Conservation (phyloP, 257 asterid species). For the Lantana camara region DNA sequence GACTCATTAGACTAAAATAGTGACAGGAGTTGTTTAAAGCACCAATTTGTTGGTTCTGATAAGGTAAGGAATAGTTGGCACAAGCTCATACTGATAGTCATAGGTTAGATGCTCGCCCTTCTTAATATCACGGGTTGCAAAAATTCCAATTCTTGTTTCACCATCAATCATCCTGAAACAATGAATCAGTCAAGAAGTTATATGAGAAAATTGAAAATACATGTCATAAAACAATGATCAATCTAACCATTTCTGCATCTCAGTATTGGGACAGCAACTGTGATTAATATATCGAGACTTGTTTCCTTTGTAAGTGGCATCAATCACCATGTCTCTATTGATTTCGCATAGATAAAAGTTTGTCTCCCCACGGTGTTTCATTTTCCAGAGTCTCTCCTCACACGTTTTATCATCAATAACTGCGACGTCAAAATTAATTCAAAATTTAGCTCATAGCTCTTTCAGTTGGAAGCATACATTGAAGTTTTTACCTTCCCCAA, state of each 20-base stretch:
- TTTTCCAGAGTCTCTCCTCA: conserved; percentile 96
- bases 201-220: background rate
- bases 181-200: conserved; percentile 27
- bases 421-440: conserved; percentile 38
- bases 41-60: conserved; percentile 8
- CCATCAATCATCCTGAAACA: conserved; percentile 85
- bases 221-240: conserved; percentile 22
- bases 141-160: conserved; percentile 95
- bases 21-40: conserved; percentile 19
- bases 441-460: conserved; percentile 24
- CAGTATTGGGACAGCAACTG: conserved; percentile 95
- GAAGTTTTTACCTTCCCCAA: conserved; percentile 80
- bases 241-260: conserved; percentile 95
- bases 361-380: conserved; percentile 90
- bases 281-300: conserved; percentile 96
- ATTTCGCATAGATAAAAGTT: conserved; percentile 96
- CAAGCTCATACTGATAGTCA: conserved; percentile 86
- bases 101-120: conserved; percentile 94
- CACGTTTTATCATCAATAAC: conserved; percentile 97
- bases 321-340: conserved; percentile 94
- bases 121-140: conserved; percentile 79
- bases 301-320: conserved; percentile 97
- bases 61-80: conserved; percentile 18
- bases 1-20: conserved; percentile 50
- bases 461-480: conserved; percentile 11